phyloP scores from a whole-genome alignment of 768 basidiomycete genomes.

The Podaxis carcinomalis region DNA sequence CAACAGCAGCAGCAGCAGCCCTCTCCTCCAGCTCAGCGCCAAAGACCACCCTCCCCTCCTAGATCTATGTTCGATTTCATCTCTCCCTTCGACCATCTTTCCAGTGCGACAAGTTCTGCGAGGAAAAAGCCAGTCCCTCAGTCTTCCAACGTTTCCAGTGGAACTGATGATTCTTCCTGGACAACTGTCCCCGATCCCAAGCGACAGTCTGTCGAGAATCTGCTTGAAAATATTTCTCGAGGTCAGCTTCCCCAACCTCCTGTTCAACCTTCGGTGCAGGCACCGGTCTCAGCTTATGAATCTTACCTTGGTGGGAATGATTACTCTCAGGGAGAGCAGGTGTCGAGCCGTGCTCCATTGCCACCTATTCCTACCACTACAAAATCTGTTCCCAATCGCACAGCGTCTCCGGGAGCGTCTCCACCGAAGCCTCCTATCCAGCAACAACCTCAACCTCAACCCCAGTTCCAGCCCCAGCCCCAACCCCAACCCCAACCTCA shows the following conservation, averaged over 20 bases:
- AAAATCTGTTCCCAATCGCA: constrained; percentile 27
- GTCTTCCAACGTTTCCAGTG: constrained; percentile 34
- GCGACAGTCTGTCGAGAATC: constrained; percentile 79
- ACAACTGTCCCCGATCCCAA: constrained; percentile 55
- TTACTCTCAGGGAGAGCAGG: constrained; percentile 39
- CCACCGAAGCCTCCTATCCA: constrained; percentile 58
- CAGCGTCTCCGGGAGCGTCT: constrained; percentile 57
- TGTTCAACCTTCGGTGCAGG: constrained; percentile 30
- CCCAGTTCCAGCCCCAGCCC: constrained; percentile 42
- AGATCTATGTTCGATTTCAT: constrained; percentile 85
- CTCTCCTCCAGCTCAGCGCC: constrained; percentile 28
- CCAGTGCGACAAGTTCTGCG: constrained; percentile 38
- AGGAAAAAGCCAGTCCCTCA: constrained; percentile 72
- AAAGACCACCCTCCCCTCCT: constrained; percentile 62
- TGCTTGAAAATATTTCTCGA: constrained; percentile 69
- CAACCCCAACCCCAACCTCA: constrained; percentile 38
- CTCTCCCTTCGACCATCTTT: constrained; percentile 80
- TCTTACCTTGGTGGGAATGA: constrained; percentile 39
- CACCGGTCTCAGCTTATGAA: constrained; percentile 39
- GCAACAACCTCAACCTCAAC: constrained; percentile 32
- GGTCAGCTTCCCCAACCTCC: constrained; percentile 33
- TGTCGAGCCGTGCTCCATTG: constrained; percentile 45
- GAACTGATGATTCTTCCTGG: constrained; percentile 63
- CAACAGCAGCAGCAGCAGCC: constrained; percentile 26
- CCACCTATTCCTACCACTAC: constrained; percentile 55